These are phyloP conservation scores for Vitis vinifera DNA, from an alignment of 164 flowering plant genomes.

Conservation along the genomic window ASM3070453v1 NC_081822.1:640501-641000, in stretches of 20 bases:
- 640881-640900: not conserved
- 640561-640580: not conserved
- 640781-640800: not conserved
- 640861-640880: not conserved
- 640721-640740: conserved; percentile 79
- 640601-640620: conserved; percentile 82
- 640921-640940: no score
- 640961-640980: no score
- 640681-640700: conserved; percentile 88
- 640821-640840: no score
- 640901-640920: no score
- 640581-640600: conserved; percentile 90
- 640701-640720: conserved; percentile 80
- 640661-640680: conserved; percentile 70
- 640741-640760: conserved; percentile 62
- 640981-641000: no score
- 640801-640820: not conserved
- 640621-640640: conserved; percentile 90
- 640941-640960: no score
- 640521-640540: not conserved
- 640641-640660: conserved; percentile 73
- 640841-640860: not conserved
- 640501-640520: conserved; percentile 52
- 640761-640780: not conserved
- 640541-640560: not conserved